Conservation (phyloP, 306 rosid genomes). For the Carpinus fangiana region DNA sequence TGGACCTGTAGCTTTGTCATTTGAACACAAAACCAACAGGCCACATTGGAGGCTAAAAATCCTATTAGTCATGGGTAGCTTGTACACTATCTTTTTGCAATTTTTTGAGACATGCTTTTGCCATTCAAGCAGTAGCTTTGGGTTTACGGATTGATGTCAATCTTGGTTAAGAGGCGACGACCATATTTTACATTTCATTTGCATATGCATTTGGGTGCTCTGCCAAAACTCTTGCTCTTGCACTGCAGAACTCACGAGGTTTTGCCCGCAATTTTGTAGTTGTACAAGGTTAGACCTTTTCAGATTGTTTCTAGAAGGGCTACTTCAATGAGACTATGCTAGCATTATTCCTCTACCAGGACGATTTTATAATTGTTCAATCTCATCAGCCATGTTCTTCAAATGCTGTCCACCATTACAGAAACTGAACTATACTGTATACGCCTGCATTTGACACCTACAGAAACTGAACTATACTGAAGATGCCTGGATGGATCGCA, state of each 20-base stretch:
- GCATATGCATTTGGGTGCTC: neutral
- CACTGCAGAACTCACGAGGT: neutral
- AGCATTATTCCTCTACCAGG: neutral
- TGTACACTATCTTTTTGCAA: neutral
- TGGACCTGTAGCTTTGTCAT: neutral
- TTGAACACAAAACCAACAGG: neutral
- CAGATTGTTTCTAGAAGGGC: neutral
- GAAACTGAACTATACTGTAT: neutral
- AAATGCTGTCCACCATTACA: neutral
- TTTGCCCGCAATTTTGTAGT: neutral
- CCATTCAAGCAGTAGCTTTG: conserved; percentile 4
- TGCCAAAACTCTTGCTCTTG: neutral
- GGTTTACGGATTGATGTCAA: neutral
- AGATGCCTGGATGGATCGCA: neutral
- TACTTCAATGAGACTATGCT: neutral
- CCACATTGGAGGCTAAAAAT: neutral
- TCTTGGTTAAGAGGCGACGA: neutral
- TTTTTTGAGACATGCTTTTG: neutral
- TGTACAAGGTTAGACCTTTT: neutral
- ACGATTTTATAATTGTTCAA: neutral
- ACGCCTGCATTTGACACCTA: neutral
- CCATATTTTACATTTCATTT: neutral
- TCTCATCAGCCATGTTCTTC: neutral
- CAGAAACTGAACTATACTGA: neutral
- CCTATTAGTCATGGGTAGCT: neutral